Base-by-base conservation (phyloP, 2,329 filamentous ascomycete genomes). In the Elsinoe ampelina region DNA sequence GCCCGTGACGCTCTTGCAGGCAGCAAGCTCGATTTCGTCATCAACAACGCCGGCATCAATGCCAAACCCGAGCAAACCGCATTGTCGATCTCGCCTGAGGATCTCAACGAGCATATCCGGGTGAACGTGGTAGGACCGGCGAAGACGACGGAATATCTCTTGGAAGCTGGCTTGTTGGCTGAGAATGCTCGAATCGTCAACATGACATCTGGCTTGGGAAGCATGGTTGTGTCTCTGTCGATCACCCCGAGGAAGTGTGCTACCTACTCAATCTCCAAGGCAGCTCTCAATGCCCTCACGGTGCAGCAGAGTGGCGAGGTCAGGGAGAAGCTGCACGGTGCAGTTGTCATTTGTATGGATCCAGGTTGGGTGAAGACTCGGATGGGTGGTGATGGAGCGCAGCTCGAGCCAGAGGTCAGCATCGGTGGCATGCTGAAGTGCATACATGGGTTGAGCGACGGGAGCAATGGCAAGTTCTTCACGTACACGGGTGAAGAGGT, bases 51-150 rank as follows among this genome's bases (percentile, higher is more conserved):
- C 0, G 73, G 70, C 13, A 71, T 77, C 59, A 74, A 76, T 57
- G 62, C 66, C 19, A 63, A 66, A 1, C 63, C 67, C 0, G 55
- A 62, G 7, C 69, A 76, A 52, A 73, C 65, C 13, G 70, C 68
- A 19, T 62, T 77, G 15, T 68, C 65, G 0, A 68, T 78, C 1
- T 68, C 69, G 8, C 61, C 70, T 0, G 64, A 66, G 1, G 69
- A 67, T 1, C 61, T 78, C 26, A 39, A 67, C 1, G 62, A 68
- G n/a, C 71, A 76, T 50, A 71, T 79, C 51, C 64, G 68, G 22
- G 64, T 71, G 60, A 78, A 79, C 56, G 75, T 78, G 2, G 56
- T 77, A 15, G 76, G 76, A 0, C 76, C 76, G 0, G 75, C 75
- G 1, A 74, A 74, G 57, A 68, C 72, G 5, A 69, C 75, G 0